Percentiles rank a stretch among this genome's conserved stretches.
Conservation (phyloP, 148 eudicot genomes). For the Vaccinium macrocarpon region DNA sequence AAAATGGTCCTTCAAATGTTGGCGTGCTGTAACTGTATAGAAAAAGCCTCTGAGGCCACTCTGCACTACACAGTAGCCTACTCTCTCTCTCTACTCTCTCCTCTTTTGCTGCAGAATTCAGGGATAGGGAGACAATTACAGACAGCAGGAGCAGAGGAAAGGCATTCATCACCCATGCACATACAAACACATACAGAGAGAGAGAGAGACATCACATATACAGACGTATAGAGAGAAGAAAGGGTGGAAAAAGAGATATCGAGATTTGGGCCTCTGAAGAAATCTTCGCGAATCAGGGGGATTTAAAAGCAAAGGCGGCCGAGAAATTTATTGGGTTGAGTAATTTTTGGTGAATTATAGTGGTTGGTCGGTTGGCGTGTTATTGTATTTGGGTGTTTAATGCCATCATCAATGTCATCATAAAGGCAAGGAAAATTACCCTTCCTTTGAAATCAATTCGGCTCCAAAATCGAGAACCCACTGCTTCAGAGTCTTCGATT, state of each 20-base stretch:
- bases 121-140: neutral
- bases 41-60: neutral
- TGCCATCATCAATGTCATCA: slow-evolving; percentile 22
- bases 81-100: neutral
- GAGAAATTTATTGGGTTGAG: slow-evolving; percentile 20
- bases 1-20: neutral
- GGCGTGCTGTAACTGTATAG: slow-evolving; percentile 1
- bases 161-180: neutral
- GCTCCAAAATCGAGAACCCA: slow-evolving; percentile 7
- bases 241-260: slow-evolving; percentile 13
- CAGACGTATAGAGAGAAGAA: neutral
- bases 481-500: too few species aligned
- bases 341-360: neutral
- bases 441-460: neutral
- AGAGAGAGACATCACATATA: neutral
- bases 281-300: slow-evolving; percentile 24
- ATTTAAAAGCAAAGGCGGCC: slow-evolving; percentile 59
- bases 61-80: neutral
- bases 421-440: neutral
- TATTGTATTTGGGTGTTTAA: neutral
- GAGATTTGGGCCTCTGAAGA: slow-evolving; percentile 32
- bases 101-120: neutral
- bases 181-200: neutral
- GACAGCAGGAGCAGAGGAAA: neutral
- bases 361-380: neutral